phyloP scores from a whole-genome alignment of 768 basidiomycete species.

The Phylloporus scabripes region DNA sequence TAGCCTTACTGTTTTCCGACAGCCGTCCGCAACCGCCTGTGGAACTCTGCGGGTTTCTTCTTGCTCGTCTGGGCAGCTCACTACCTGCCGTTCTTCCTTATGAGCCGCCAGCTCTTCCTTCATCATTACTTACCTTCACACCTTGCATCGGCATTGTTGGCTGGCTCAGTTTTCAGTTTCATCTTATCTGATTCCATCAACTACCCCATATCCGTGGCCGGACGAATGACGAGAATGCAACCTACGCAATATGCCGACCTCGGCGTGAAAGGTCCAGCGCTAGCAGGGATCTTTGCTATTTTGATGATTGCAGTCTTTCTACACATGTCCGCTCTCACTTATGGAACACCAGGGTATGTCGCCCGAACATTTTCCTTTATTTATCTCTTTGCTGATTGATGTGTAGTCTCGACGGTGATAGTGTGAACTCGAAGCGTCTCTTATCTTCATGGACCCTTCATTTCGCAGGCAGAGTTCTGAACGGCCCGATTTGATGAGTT shows the following conservation, averaged over 20 bases:
- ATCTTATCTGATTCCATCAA: slow-evolving; percentile 87
- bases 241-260: slow-evolving; percentile 60
- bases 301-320: slow-evolving; percentile 60
- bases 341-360: slow-evolving; percentile 91
- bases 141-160: slow-evolving; percentile 84
- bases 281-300: slow-evolving; percentile 52
- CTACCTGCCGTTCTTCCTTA: slow-evolving; percentile 96
- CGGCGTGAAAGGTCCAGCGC: slow-evolving; percentile 69
- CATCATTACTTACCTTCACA: slow-evolving; percentile 99
- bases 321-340: slow-evolving; percentile 87
- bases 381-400: slow-evolving; percentile 13
- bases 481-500: slow-evolving; percentile 29
- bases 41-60: slow-evolving; percentile 97
- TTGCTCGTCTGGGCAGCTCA: slow-evolving; percentile 91
- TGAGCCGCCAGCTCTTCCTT: slow-evolving; percentile 94
- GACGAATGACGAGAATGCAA: slow-evolving; percentile 56
- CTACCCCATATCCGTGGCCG: slow-evolving; percentile 79
- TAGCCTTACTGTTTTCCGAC: slow-evolving; percentile 5
- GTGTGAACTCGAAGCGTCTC: slow-evolving; percentile 79
- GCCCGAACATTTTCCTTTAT: neutral
- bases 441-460: slow-evolving; percentile 92
- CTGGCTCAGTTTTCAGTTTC: slow-evolving; percentile 89
- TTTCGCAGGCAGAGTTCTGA: slow-evolving; percentile 69
- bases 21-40: slow-evolving; percentile 91
- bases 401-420: slow-evolving; percentile 71